phyloP scores from a whole-genome alignment of 1,284 basidiomycete genomes.

The Ustilago crameri region DNA sequence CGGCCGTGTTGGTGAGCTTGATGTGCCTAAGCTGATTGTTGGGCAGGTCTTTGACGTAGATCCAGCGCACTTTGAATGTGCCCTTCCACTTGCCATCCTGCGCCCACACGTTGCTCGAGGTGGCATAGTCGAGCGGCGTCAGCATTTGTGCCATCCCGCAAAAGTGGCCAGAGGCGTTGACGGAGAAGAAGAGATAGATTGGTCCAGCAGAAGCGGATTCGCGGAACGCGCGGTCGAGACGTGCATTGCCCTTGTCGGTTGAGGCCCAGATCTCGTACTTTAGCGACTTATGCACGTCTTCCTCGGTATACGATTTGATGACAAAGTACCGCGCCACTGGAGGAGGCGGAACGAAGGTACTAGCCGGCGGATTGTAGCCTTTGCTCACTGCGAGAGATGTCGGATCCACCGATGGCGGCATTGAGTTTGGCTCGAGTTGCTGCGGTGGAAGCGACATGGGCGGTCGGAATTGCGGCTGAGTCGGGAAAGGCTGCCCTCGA shows the following conservation, averaged over 20 bases:
- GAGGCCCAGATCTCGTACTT: slow-evolving; percentile 67
- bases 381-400: slow-evolving; percentile 30
- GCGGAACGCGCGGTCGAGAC: slow-evolving; percentile 61
- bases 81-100: slow-evolving; percentile 68
- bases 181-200: slow-evolving; percentile 66
- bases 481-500: slow-evolving; percentile 16
- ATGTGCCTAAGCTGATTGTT: slow-evolving; percentile 64
- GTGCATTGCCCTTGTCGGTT: slow-evolving; percentile 66
- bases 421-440: slow-evolving; percentile 1
- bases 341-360: slow-evolving; percentile 45
- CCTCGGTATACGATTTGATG: slow-evolving; percentile 67
- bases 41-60: slow-evolving; percentile 66
- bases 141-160: slow-evolving; percentile 67
- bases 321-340: slow-evolving; percentile 62
- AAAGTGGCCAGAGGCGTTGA: slow-evolving; percentile 66
- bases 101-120: slow-evolving; percentile 63
- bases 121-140: slow-evolving; percentile 63
- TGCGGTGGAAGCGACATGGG: slow-evolving; percentile 13
- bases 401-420: slow-evolving; percentile 22
- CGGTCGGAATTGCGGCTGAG: slow-evolving; percentile 29
- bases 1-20: slow-evolving; percentile 55
- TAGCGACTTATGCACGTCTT: slow-evolving; percentile 65
- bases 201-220: slow-evolving; percentile 42
- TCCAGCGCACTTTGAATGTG: slow-evolving; percentile 65
- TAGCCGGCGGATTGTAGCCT: slow-evolving; percentile 51